phyloP scores from a whole-genome alignment of 805 yeast genomes.

The Deakozyma indianensis region DNA sequence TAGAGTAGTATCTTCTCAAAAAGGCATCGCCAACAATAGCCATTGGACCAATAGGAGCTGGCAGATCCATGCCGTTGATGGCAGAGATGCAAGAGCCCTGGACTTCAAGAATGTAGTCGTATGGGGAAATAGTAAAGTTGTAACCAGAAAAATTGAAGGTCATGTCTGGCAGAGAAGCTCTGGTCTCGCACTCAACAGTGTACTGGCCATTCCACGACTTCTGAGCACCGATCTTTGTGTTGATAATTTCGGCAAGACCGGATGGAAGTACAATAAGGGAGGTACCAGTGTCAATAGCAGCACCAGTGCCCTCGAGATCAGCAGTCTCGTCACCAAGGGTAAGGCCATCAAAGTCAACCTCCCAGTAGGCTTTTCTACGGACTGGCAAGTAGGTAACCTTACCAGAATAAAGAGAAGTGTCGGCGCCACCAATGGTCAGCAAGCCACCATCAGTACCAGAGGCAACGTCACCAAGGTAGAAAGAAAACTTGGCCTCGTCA shows the following conservation, averaged over 20 bases:
- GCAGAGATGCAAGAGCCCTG: conserved; percentile 94
- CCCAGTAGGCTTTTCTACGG: conserved; percentile 99
- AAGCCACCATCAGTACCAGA: conserved; percentile 65
- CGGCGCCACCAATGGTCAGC: conserved; percentile 92
- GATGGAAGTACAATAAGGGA: conserved; percentile 91
- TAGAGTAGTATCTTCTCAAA: conserved; percentile 87
- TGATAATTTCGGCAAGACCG: conserved; percentile 87
- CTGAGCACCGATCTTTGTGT: conserved; percentile 92
- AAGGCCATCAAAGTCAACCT: conserved; percentile 82
- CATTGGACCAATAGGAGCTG: conserved; percentile 90
- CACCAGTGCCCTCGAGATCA: conserved; percentile 69
- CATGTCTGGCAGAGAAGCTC: conserved; percentile 79
- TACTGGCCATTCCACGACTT: conserved; percentile 98
- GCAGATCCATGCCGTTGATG: conserved; percentile 94
- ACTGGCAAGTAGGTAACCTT: conserved; percentile 92
- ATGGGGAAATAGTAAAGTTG: conserved; percentile 80
- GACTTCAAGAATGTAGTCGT: conserved; percentile 87
- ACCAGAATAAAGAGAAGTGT: conserved; percentile 61
- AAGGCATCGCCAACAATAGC: conserved; percentile 96
- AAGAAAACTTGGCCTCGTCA: conserved; percentile 76
- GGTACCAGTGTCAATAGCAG: conserved; percentile 98
- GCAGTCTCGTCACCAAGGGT: conserved; percentile 90
- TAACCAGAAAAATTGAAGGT: conserved; percentile 81
- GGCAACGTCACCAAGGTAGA: conserved; percentile 71
- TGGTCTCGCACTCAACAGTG: conserved; percentile 74